Evolutionary conservation across 139 green algal genomes (phyloP), one percentile per base, ranked within the genome.

Genomic region (Chloropicon primus): DNA sequence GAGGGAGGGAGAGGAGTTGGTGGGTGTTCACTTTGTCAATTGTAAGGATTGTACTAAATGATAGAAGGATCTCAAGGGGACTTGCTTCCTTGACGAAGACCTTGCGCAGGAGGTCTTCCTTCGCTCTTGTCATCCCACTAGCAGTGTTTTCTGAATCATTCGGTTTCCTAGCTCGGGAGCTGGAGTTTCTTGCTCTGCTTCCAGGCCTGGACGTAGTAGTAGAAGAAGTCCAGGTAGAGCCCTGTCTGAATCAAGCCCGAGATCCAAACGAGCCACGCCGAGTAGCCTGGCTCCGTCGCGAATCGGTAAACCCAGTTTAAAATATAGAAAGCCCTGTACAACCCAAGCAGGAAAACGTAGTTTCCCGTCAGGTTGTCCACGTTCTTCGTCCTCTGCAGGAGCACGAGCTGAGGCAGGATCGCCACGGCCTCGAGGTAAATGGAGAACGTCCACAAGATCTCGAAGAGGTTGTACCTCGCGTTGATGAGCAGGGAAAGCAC

Each of bases 301-400:
- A 88, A 98, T 1, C 94, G 85, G 84, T 97, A 99, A 53, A 99
- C 93, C 96, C 96, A 99, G 88, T 99, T 99, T n/a, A 99, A 73
- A 71, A 99, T 92, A 81, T 99, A 99, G 22, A 99, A 81, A 2
- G 54, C 90, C 2, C 96, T 88, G 77, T 99, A 99, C 22, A 87
- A 92, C 85, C 96, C 96, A 10, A 99, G 85, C 53, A 98, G 84
- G 72, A 97, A 96, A 1, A 99, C 86, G 76, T 99, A 99, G 85
- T 98, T 97, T 1, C 93, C 94, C 1, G 96, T 99, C 0, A 99
- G 84, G 83, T 98, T 99, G 87, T 99, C 96, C 54, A 99, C 96
- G 84, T 99, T 99, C 75, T 95, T 90, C 1, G 96, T 99, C 21
- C 96, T 88, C 86, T 98, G 94, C 80, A 99, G 89, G 75, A 99